These are phyloP conservation scores for Tetrahymena elliotti DNA, from an alignment of 73 alveolate genomes.

Conservation along the genomic window DNA sequence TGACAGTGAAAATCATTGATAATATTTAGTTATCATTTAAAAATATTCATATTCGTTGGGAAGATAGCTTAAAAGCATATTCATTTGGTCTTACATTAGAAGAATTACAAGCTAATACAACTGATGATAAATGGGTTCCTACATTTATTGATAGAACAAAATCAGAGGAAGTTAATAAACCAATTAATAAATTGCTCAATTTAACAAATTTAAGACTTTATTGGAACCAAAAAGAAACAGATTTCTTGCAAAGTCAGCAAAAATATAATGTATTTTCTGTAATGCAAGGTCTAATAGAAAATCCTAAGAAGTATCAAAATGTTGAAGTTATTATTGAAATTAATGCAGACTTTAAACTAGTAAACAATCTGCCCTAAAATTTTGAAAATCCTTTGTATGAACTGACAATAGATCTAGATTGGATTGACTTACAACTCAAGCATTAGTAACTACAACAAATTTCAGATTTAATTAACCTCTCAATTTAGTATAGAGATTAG, in stretches of 20 bases:
- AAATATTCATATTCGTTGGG: constrained; percentile 89
- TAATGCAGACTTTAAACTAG: constrained; percentile 22
- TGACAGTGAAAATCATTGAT: constrained; percentile 84
- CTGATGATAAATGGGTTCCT: constrained; percentile 77
- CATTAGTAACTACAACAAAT: constrained; percentile 2
- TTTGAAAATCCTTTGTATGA: constrained; percentile 12
- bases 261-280: neutral
- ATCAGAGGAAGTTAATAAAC: constrained; percentile 9
- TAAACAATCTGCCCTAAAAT: neutral
- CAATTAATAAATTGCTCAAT: constrained; percentile 49
- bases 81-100: constrained; percentile 79
- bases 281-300: constrained; percentile 11
- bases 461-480: constrained; percentile 11
- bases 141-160: constrained; percentile 73
- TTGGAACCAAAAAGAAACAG: constrained; percentile 23
- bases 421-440: neutral
- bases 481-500: neutral
- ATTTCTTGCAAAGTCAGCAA: neutral
- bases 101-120: constrained; percentile 74
- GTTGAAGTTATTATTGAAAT: constrained; percentile 6
- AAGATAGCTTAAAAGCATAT: constrained; percentile 32
- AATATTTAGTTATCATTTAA: constrained; percentile 78
- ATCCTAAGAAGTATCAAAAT: neutral
- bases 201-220: constrained; percentile 53
- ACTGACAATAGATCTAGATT: constrained; percentile 6